phyloP scores from a whole-genome alignment of 2,329 filamentous ascomycete species.

The Shiraia bambusicola region DNA sequence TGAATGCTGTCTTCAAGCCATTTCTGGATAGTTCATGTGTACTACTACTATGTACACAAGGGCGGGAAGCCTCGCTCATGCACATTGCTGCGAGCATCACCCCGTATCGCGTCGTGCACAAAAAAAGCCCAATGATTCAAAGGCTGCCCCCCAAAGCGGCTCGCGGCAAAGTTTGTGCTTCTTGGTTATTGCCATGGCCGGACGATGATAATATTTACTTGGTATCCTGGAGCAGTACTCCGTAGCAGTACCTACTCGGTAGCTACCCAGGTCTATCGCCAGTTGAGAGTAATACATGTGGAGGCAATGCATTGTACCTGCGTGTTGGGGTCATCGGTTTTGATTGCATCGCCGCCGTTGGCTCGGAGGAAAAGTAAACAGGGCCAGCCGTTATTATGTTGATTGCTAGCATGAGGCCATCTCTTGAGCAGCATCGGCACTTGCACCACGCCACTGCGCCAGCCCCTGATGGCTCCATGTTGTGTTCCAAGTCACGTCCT shows the following conservation, averaged over 20 bases:
- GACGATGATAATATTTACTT: slow-evolving; percentile 11
- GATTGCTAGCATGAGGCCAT: slow-evolving; percentile 10
- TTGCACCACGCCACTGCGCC: no score
- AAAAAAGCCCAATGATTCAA: slow-evolving; percentile 28
- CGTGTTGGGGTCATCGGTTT: slow-evolving; percentile 3
- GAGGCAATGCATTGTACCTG: slow-evolving; percentile 3
- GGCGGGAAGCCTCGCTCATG: slow-evolving; percentile 31
- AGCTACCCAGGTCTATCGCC: no score
- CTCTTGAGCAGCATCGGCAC: slow-evolving; percentile 5
- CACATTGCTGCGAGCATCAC: slow-evolving; percentile 29
- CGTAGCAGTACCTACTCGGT: no score
- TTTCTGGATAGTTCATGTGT: slow-evolving; percentile 21
- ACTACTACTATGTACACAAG: slow-evolving; percentile 13
- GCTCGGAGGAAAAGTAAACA: slow-evolving; percentile 1
- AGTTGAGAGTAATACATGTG: neutral
- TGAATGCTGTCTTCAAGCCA: slow-evolving; percentile 14
- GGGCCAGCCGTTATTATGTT: slow-evolving; percentile 17
- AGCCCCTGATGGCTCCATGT: slow-evolving; percentile 34
- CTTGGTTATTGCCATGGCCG: slow-evolving; percentile 27
- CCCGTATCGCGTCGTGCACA: slow-evolving; percentile 34
- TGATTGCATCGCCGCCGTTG: slow-evolving; percentile 10
- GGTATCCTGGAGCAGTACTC: no score
- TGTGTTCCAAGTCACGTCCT: slow-evolving; percentile 28
- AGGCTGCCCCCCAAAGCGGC: slow-evolving; percentile 20
- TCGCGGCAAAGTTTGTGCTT: slow-evolving; percentile 19